Evolutionary conservation across 805 yeast species (phyloP).

Genomic region (Kazachstania bromeliacearum): DNA sequence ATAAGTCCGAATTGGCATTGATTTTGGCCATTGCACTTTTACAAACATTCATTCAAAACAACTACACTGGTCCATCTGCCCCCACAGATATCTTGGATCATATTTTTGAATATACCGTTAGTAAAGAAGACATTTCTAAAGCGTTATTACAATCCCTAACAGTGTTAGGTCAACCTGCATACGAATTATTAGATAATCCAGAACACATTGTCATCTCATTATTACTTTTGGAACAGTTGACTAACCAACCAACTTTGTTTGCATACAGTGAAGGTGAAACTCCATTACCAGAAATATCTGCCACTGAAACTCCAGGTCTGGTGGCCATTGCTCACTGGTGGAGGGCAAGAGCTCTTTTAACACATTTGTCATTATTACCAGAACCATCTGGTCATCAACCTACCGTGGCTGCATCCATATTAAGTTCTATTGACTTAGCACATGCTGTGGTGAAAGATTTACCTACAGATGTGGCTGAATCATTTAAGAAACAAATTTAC

Average conservation of each 20-base stretch:
- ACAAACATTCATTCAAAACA: conserved; percentile 63
- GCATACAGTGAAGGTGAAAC: conserved; percentile 9
- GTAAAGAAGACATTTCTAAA: conserved; percentile 11
- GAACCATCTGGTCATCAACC: conserved; percentile 47
- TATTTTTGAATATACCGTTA: conserved; percentile 12
- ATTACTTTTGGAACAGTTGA: conserved; percentile 35
- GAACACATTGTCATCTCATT: conserved; percentile 37
- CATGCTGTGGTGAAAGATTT: conserved; percentile 19
- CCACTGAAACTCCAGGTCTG: conserved; percentile 27
- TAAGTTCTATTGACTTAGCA: conserved; percentile 22
- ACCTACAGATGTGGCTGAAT: conserved; percentile 19
- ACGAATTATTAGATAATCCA: conserved; percentile 48
- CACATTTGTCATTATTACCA: conserved; percentile 52
- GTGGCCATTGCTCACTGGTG: conserved; percentile 58
- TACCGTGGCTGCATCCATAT: conserved; percentile 29
- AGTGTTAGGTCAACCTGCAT: conserved; percentile 63
- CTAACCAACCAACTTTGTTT: conserved; percentile 27
- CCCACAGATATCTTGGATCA: conserved; percentile 30
- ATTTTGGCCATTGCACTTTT: conserved; percentile 47
- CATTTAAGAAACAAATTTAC: conserved; percentile 32
- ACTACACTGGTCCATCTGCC: conserved; percentile 74
- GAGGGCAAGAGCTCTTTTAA: conserved; percentile 60
- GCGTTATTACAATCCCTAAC: conserved; percentile 32
- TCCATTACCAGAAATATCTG: conserved; percentile 13
- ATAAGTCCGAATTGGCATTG: conserved; percentile 5